Percentiles rank a stretch among this genome's conserved stretches.
Conservation (phyloP, 75 land plant genomes). For the Sequoia sempervirens region DNA sequence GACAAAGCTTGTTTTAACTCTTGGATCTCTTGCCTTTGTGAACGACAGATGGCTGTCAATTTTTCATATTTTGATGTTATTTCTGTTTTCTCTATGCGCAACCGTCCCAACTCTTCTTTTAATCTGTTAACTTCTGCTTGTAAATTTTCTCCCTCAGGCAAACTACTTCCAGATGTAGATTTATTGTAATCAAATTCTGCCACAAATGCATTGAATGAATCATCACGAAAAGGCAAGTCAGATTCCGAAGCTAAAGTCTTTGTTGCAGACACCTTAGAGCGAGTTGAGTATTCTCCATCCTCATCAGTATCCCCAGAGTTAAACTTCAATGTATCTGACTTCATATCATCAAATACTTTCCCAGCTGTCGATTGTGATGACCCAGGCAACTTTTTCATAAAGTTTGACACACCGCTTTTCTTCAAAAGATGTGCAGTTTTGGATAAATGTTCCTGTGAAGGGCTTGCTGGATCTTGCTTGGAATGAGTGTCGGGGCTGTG, state of each 20-base stretch:
- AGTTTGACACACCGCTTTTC: constrained; percentile 12
- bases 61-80: constrained; percentile 86
- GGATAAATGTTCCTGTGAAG: constrained; percentile 25
- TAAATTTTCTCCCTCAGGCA: constrained; percentile 21
- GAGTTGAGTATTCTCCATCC: constrained; percentile 10
- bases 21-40: constrained; percentile 93
- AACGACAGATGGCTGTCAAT: constrained; percentile 84
- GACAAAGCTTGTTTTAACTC: constrained; percentile 75
- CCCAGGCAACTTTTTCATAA: constrained; percentile 12
- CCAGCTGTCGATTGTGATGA: constrained; percentile 17
- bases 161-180: constrained; percentile 14
- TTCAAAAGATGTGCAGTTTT: constrained; percentile 7
- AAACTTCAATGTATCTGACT: constrained; percentile 32
- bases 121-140: constrained; percentile 62
- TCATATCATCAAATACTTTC: constrained; percentile 20
- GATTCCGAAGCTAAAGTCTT: constrained; percentile 16
- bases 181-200: constrained; percentile 68
- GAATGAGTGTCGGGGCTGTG: constrained; percentile 17
- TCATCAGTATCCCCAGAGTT: constrained; percentile 28
- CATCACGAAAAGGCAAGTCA: constrained; percentile 23
- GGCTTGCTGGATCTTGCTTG: background rate
- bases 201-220: constrained; percentile 73
- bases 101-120: constrained; percentile 61
- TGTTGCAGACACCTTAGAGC: constrained; percentile 2
- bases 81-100: constrained; percentile 64